Conservation (phyloP, 352 stramenopile species). For the Phytophthora pisi region DNA sequence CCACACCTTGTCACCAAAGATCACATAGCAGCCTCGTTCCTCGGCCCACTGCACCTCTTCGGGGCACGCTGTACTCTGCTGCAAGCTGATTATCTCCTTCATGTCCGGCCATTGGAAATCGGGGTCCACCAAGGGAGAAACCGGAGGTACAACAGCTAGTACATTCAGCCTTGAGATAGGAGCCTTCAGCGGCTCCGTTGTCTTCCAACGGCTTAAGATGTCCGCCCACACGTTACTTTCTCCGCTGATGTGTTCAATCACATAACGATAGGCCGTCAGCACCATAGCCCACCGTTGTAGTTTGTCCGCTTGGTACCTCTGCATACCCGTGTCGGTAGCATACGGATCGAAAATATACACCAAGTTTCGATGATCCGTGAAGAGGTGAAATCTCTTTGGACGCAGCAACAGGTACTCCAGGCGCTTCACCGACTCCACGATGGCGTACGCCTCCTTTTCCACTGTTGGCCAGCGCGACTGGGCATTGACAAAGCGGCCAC, state of each 20-base stretch:
- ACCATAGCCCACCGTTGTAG: slow-evolving; percentile 13
- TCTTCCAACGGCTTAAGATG: neutral
- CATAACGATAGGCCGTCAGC: neutral
- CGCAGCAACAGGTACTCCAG: neutral
- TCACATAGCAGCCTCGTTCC: neutral
- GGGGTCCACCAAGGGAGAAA: neutral
- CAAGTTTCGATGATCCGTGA: neutral
- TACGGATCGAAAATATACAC: slow-evolving; percentile 7
- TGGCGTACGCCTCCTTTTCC: neutral
- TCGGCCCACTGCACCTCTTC: neutral
- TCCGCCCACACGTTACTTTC: slow-evolving; percentile 6
- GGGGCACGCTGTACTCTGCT: neutral
- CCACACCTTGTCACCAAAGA: neutral
- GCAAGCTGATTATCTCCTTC: neutral
- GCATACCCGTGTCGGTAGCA: slow-evolving; percentile 1
- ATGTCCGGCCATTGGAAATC: neutral
- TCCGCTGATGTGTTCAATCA: slow-evolving; percentile 7
- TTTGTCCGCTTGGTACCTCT: slow-evolving; percentile 1
- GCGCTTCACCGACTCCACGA: neutral
- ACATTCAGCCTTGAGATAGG: too few species aligned
- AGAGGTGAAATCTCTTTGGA: neutral
- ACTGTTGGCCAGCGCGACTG: neutral
- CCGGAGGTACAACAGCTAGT: neutral
- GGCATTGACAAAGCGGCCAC: neutral
- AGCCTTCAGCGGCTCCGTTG: neutral